phyloP scores from a whole-genome alignment of 306 rosid genomes.

The Sicyos baderoa region DNA sequence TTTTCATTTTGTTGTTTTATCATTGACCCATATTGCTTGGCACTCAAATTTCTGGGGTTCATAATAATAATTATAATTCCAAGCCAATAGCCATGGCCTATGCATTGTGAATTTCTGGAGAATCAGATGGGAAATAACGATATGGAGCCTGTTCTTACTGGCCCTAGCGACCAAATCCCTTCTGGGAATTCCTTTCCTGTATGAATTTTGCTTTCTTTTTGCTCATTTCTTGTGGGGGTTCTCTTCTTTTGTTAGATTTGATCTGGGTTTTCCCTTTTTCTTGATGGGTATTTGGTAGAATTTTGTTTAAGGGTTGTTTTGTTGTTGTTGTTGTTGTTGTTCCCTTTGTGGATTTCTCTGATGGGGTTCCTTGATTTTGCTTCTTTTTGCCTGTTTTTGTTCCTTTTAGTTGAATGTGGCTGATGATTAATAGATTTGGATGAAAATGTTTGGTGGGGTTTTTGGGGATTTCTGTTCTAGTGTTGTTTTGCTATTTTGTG shows the following conservation, averaged over 20 bases:
- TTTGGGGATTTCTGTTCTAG: background rate
- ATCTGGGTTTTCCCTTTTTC: background rate
- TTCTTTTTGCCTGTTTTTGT: background rate
- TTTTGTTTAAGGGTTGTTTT: no score
- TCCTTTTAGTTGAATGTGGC: background rate
- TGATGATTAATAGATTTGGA: slow-evolving; percentile 9
- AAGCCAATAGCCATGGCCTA: slow-evolving; percentile 38
- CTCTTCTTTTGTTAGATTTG: background rate
- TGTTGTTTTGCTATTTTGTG: background rate
- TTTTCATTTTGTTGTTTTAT: no score
- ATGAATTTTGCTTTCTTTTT: slow-evolving; percentile 16
- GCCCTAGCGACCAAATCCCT: slow-evolving; percentile 29
- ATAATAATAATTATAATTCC: no score
- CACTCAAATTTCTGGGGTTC: slow-evolving; percentile 31
- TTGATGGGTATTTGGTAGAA: no score
- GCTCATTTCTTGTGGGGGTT: slow-evolving; percentile 10
- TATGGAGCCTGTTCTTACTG: slow-evolving; percentile 27
- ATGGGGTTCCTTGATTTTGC: background rate
- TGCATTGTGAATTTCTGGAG: slow-evolving; percentile 49
- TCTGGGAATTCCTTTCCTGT: slow-evolving; percentile 56
- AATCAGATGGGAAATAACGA: slow-evolving; percentile 40
- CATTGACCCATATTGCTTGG: no score
- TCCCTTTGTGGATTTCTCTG: no score
- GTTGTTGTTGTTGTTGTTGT: background rate
- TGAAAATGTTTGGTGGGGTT: background rate